A percentile compares a stretch with the other conserved stretches of the same genome.
These are phyloP conservation scores for Cryptosporidium meleagridis DNA, from an alignment of 169 alveolate genomes.

Conservation along the genomic window DNA sequence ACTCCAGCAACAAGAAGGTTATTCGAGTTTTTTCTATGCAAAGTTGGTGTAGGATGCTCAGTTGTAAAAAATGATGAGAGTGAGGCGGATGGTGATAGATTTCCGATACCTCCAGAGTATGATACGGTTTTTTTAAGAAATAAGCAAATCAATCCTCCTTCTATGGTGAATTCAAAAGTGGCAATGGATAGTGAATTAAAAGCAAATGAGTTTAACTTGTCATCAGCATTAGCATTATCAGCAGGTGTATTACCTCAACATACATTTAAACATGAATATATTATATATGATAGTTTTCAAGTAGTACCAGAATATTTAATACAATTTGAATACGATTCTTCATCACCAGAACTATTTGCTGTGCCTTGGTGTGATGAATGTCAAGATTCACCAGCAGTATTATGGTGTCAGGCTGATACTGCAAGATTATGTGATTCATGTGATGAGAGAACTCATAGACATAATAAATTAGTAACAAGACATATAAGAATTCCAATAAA, in stretches of 20 bases:
- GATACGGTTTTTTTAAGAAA: slow-evolving; percentile 77
- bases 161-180: slow-evolving; percentile 49
- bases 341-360: slow-evolving; percentile 86
- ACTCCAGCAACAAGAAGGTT: slow-evolving; percentile 76
- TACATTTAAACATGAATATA: slow-evolving; percentile 87
- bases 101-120: slow-evolving; percentile 81
- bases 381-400: slow-evolving; percentile 87
- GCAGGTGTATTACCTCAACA: slow-evolving; percentile 90
- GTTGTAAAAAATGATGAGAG: slow-evolving; percentile 82
- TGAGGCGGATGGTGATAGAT: slow-evolving; percentile 82
- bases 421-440: slow-evolving; percentile 89
- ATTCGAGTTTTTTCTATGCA: slow-evolving; percentile 88
- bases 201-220: slow-evolving; percentile 64
- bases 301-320: slow-evolving; percentile 86
- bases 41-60: slow-evolving; percentile 89
- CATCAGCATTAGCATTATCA: slow-evolving; percentile 49
- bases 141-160: slow-evolving; percentile 72
- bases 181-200: slow-evolving; percentile 24
- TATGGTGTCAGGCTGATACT: slow-evolving; percentile 90
- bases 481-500: slow-evolving; percentile 89
- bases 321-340: slow-evolving; percentile 89
- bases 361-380: slow-evolving; percentile 92
- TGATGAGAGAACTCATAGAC: slow-evolving; percentile 86
- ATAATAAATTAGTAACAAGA: slow-evolving; percentile 88
- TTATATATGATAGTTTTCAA: slow-evolving; percentile 89